Conservation (phyloP, 305 asterid genomes). For the Fraxinus platypoda region DNA sequence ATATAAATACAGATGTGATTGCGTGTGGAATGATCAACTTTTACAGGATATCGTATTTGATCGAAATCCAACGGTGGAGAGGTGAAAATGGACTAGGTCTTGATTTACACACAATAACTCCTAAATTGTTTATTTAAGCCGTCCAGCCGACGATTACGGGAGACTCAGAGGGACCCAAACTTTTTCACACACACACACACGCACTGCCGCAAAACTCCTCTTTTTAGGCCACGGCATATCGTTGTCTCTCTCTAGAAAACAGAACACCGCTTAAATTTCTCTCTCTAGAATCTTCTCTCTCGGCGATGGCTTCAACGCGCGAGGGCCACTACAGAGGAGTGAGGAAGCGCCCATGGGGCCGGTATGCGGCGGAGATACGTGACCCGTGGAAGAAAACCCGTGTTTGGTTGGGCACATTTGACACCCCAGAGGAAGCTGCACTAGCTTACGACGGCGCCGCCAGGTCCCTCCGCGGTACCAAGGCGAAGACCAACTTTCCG, state of each 20-base stretch:
- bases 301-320: constrained; percentile 63
- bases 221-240: not conserved
- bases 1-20: not conserved
- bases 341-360: constrained; percentile 95
- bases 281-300: constrained; percentile 12
- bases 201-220: constrained; percentile 29
- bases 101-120: constrained; percentile 18
- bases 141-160: constrained; percentile 99
- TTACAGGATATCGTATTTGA: not conserved
- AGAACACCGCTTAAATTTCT: constrained; percentile 7
- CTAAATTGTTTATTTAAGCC: constrained; percentile 24
- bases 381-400: constrained; percentile 97
- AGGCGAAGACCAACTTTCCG: constrained; percentile 88
- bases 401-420: constrained; percentile 92
- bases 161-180: constrained; percentile 52
- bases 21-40: not conserved
- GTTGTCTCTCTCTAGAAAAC: constrained; percentile 6
- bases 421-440: constrained; percentile 93
- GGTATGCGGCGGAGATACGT: constrained; percentile 95
- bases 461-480: constrained; percentile 81
- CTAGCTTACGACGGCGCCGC: constrained; percentile 96
- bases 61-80: not conserved
- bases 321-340: constrained; percentile 93
- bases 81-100: constrained; percentile 16
- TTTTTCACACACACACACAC: constrained; percentile 17